Evolutionary conservation across 768 basidiomycete species (phyloP), one percentile per base, ranked within the genome.

Genomic region (Chlorophyllum brunneum): DNA sequence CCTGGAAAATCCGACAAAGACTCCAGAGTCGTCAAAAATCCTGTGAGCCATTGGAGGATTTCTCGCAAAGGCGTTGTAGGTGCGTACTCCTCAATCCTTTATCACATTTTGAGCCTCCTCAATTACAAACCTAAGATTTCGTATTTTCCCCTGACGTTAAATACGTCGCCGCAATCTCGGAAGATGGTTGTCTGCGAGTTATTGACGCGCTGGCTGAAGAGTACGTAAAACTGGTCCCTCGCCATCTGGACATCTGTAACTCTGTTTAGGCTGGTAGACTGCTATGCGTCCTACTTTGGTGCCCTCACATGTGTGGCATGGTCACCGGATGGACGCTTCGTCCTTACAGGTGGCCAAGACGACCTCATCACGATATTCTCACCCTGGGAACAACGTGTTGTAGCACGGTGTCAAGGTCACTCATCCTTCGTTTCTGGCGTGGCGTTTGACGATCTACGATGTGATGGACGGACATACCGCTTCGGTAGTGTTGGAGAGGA

Each of bases 401-500:
- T 99, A 8, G 97, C 97, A 4, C 81, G 95, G 50, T 98, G 97
- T 70, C 94, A 97, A 67, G 97, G 97, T 0, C 97, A 99, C 63
- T 90, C 92, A 0, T 95, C 92, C 2, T 98, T 97, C 63, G 90
- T 99, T 5, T 87, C 92, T 0, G 77, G 83, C 9, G 79, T 98
- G 15, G 86, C 88, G 1, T 98, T 98, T 64, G 97, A 99, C 65
- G 85, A 87, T n/a, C 73, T 84, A 26, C 81, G 88, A 16, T 91
- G 91, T 58, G 92, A 95, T 58, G 87, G 88, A 24, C 78, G 94
- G 29, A 92, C 92, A 36, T 95, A 98, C 63, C 81, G 95, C 6
- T 98, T 99, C 61, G 93, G 88, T 2, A 95, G 92, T 61, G 92
- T 98, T 2, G 97, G 94, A 15, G 95, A 98, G 66, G 97, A 99